Base-by-base conservation (phyloP, 2,329 filamentous ascomycete genomes). In the Zasmidium cellare region DNA sequence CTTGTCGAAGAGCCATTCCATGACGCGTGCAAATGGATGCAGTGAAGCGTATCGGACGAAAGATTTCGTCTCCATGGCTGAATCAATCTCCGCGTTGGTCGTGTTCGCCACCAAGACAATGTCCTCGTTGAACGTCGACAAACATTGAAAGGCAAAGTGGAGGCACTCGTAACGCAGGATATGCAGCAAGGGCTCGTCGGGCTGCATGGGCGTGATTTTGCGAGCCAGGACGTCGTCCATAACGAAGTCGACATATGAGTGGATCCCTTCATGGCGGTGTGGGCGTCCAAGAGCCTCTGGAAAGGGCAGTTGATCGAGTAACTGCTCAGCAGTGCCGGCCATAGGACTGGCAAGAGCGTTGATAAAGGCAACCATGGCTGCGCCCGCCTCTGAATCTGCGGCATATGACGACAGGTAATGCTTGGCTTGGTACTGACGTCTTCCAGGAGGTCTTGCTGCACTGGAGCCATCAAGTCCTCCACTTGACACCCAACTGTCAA, bases 1-100 rank as follows among this genome's bases (percentile, higher is more conserved):
- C 69, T 96, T 91, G 71, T 96, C 97, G 75, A 96, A 96, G 75
- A 99, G 85, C 92, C 94, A 97, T 71, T 99, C 94, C 90, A 97
- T 97, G 16, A 96, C 88, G 58, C 96, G 86, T 2, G 90, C 87
- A 69, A 97, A 99, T 0, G 96, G 93, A 75, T 99, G 96, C 53
- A 96, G 83, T 22, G 87, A 85, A 58, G 94, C 86, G 71, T 99
- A 99, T 5, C 84, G 83, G 51, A 87, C 85, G 3, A 97, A 79
- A 56, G 90, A 89, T 2, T 87, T 88, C 3, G 90, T 83, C 45
- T 83, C 83, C 63, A 96, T 90, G 16, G 89, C 84, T 9, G 83
- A 77, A 71, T 97, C 92, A 16, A 96, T 86, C 23, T 84, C 79
- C 25, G 96, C 80, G 59, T 84, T 88, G 1, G 90, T 89, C 69